Conservation (phyloP, 257 asterid genomes). For the Gentiana dahurica region DNA sequence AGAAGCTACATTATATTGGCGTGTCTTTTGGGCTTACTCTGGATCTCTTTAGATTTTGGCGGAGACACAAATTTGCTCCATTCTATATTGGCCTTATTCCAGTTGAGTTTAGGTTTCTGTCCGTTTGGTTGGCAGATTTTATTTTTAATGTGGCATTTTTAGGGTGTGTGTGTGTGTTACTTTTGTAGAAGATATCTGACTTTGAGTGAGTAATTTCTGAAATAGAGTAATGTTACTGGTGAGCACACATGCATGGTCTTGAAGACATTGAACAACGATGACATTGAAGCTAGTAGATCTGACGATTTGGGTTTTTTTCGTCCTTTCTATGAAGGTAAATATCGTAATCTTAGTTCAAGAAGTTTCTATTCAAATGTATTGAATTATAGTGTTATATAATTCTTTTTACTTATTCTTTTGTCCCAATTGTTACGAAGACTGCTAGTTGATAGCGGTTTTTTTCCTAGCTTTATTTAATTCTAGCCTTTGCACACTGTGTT, state of each 20-base stretch:
- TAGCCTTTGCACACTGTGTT: too few relatives aligned
- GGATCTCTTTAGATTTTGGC: conserved; percentile 92
- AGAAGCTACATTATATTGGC: conserved; percentile 83
- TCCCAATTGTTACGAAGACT: too few relatives aligned
- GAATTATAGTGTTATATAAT: too few relatives aligned
- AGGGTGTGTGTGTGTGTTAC: background rate
- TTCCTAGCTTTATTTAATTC: too few relatives aligned
- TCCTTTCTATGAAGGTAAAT: conserved; percentile 58
- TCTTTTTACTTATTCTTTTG: too few relatives aligned
- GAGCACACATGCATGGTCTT: conserved; percentile 90
- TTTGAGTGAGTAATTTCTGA: conserved; percentile 14
- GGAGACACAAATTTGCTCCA: conserved; percentile 82
- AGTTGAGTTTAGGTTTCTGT: conserved; percentile 30
- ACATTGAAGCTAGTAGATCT: conserved; percentile 49
- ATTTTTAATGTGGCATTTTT: conserved; percentile 3
- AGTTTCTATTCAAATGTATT: conserved; percentile 1
- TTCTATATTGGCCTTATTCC: conserved; percentile 69
- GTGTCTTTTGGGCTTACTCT: conserved; percentile 91
- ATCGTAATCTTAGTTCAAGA: background rate
- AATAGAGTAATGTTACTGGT: conserved; percentile 71
- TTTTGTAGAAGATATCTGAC: conserved; percentile 9
- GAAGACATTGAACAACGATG: conserved; percentile 69
- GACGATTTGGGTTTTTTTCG: conserved; percentile 63
- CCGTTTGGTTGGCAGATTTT: conserved; percentile 1
- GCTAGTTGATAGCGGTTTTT: too few relatives aligned